Conservation (phyloP, 2,329 filamentous ascomycete genomes). For the Fusarium subglutinans region DNA sequence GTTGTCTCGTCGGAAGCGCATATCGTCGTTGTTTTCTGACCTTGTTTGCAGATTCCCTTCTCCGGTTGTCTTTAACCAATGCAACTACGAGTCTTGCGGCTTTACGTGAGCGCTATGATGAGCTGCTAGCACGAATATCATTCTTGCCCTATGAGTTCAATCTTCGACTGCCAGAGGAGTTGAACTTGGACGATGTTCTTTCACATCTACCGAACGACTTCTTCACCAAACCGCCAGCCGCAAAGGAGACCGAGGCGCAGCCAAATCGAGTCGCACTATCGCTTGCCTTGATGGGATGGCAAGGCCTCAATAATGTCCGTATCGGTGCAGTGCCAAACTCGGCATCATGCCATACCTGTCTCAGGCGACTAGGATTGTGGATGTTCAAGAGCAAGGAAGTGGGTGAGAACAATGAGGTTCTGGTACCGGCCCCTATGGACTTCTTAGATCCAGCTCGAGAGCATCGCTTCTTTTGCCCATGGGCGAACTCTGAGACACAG, state of each 20-base stretch:
- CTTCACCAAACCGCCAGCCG: slow-evolving; percentile 57
- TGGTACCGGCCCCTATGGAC: slow-evolving; percentile 70
- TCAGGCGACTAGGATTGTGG: slow-evolving; percentile 90
- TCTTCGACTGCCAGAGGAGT: slow-evolving; percentile 62
- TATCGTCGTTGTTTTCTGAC: slow-evolving; percentile 37
- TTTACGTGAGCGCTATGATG: slow-evolving; percentile 72
- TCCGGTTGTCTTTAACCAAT: slow-evolving; percentile 71
- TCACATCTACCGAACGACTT: slow-evolving; percentile 63
- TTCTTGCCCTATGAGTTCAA: slow-evolving; percentile 72
- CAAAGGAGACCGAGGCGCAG: slow-evolving; percentile 37
- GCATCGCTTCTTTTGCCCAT: slow-evolving; percentile 86
- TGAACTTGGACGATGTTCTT: slow-evolving; percentile 62
- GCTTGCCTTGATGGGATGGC: slow-evolving; percentile 80
- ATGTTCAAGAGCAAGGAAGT: slow-evolving; percentile 85
- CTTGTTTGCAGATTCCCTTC: slow-evolving; percentile 59
- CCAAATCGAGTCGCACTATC: slow-evolving; percentile 71
- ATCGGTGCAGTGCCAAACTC: slow-evolving; percentile 74
- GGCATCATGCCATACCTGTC: slow-evolving; percentile 84
- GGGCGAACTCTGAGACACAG: slow-evolving; percentile 74
- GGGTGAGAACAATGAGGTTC: slow-evolving; percentile 60
- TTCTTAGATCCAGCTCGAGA: slow-evolving; percentile 75
- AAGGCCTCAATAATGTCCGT: slow-evolving; percentile 66
- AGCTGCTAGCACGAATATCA: slow-evolving; percentile 62
- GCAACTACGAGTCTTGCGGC: slow-evolving; percentile 65
- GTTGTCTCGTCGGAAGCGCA: slow-evolving; percentile 14